Percentiles rank a stretch among this genome's conserved stretches.
These are phyloP conservation scores for Biscutella laevigata DNA, from an alignment of 441 rosid species.

Conservation along the genomic window DNA sequence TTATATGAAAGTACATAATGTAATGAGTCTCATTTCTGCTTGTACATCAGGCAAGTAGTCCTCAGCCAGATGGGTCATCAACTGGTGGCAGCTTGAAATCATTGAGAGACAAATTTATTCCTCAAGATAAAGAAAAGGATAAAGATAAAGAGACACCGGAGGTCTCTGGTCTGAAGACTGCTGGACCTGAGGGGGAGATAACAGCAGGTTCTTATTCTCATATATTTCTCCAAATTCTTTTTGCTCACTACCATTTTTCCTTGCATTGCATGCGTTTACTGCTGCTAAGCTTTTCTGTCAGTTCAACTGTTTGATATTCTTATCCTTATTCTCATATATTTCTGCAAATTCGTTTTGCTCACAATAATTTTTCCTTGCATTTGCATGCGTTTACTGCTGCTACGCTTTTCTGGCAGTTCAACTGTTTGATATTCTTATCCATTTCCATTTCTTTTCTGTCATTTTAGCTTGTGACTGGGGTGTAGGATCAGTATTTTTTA, in stretches of 20 bases:
- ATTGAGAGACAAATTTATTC: conserved; percentile 49
- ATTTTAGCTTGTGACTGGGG: neutral
- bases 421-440: too few species aligned
- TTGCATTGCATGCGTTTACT: conserved; percentile 9
- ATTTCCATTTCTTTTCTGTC: neutral
- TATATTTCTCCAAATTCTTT: neutral
- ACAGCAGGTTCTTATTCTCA: conserved; percentile 49
- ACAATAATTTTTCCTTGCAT: too few species aligned
- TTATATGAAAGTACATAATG: conserved; percentile 1
- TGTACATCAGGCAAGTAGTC: conserved; percentile 54
- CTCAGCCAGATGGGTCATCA: conserved; percentile 54
- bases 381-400: too few species aligned
- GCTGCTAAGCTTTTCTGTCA: neutral
- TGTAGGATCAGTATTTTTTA: conserved; percentile 9
- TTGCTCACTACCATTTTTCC: neutral
- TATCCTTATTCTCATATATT: too few species aligned
- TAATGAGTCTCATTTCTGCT: neutral
- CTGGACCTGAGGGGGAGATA: conserved; percentile 65
- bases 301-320: neutral
- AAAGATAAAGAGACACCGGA: conserved; percentile 53
- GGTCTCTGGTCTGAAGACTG: conserved; percentile 54
- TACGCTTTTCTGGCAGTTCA: too few species aligned
- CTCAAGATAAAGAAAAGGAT: conserved; percentile 51
- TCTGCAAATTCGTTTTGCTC: too few species aligned
- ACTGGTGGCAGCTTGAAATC: conserved; percentile 55